Evolutionary conservation across 2,329 filamentous ascomycete species (phyloP), one percentile per base, ranked within the genome.

Genomic region (Tolypocladium tundrense): DNA sequence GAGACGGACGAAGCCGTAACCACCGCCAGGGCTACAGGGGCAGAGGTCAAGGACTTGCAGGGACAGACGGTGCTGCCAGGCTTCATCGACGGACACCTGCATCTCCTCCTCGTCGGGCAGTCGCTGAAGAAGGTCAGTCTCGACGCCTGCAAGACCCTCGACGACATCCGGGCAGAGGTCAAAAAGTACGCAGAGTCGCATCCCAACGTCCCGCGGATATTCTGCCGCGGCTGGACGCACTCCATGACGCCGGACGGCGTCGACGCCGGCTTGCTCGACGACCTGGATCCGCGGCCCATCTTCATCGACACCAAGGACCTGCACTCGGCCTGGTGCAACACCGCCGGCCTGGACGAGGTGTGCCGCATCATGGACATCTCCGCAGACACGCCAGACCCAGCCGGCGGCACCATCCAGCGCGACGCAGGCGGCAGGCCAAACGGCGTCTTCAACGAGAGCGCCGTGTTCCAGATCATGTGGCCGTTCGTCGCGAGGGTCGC

Each of bases 41-140:
- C 64, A 33, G 41, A 52, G 10, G 50, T 64, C 21, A 62, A 64
- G 35, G 67, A 75, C 39, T 57, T 75, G 3, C 55, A 54, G 1
- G 70, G 72, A 1, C 65, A 65, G 27, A 73, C 72, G 1, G 69
- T 84, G 3, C 70, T 84, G 1, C 81, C 81, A 0, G 76, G 80
- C 16, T 84, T 84, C 68, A 77, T 84, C 43, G 81, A 84, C 59
- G 80, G 79, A 7, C 81, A 84, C 60, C 75, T 82, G 68, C 81
- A 84, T 63, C 72, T 84, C 11, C 72, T 84, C 0, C 70, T 80
- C 11, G 72, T 82, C 0, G 81, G 81, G 1, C 79, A 82, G 60
- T 77, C 79, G 0, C 71, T 84, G 21, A 74, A 72, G 35, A 83
- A 83, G 64, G 71, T 81, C 24, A 70, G 72, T 27, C 68, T 84